Base-by-base conservation (phyloP, 768 basidiomycete genomes). In the Mycena floridula region DNA sequence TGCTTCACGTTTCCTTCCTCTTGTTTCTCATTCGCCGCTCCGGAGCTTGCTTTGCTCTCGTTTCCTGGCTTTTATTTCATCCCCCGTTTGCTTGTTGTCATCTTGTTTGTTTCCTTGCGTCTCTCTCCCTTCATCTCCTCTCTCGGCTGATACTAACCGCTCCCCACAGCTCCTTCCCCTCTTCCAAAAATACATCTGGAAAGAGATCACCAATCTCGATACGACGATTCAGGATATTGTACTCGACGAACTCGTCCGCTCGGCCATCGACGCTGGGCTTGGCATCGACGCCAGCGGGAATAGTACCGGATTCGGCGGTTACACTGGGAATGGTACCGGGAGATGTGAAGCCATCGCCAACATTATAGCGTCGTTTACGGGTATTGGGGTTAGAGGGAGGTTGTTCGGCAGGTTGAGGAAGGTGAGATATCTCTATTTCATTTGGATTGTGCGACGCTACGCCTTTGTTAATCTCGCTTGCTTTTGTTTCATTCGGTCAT, bases 211-310 rank as follows among this genome's bases (percentile, higher is more conserved):
- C 11, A 82, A 74, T 55, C 71, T 87, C 13, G 89, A 92, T 43
- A 66, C 71, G 24, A 64, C 66, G 4, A 70, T 88, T 27, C 66
- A 85, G 23, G 89, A 91, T 53, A 69, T 85, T 21, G 78, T 89
- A 26, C 57, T 93, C 23, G 85, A 89, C 36, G 91, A 93, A 60
- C 60, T 94, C 40, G 73, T 92, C 43, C 77, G 88, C 16, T 77
- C 83, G 5, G 92, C 89, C 2, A 74, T 82, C n/a, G 91, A 92
- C 58, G 83, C 85, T 26, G 89, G 88, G 0, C 72, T 88, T 26
- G 88, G n/a, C n/a, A n/a, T n/a, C n/a, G n/a, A n/a, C n/a, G n/a
- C n/a, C n/a, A n/a, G n/a, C n/a, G n/a, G n/a, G n/a, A n/a, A n/a
- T n/a, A n/a, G n/a, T n/a, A n/a, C n/a, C n/a, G n/a, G n/a, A n/a